Evolutionary conservation across 2,329 filamentous ascomycete species (phyloP), one percentile per base, ranked within the genome.

Genomic region (Aureobasidium leucospermi): DNA sequence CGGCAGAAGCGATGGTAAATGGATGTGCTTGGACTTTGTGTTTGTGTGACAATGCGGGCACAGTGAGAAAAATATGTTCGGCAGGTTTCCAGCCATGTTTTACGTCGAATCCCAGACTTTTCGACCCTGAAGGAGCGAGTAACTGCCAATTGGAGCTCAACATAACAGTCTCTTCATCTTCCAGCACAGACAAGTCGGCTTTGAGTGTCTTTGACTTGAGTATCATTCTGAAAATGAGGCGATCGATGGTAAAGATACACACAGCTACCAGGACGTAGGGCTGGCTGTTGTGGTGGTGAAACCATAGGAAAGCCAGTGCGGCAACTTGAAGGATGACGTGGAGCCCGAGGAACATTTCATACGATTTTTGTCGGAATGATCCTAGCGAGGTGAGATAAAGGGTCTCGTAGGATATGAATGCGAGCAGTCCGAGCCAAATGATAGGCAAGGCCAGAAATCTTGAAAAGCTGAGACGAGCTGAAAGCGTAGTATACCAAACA

Each of bases 1-100:
- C 82, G 0, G 79, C 78, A 2, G 84, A 86, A 15, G 84, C 80
- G 58, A 88, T 85, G 8, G 84, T 87, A 69, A 87, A 87, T 0
- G 85, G 85, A 66, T 88, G 85, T 0, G 84, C 77, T 70, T 87
- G 85, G 1, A 85, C 67, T 2, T 72, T 67, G 65, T 85, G 79
- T 58, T 75, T 78, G 3, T 71, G 69, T 1, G 79, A 79, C 6
- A 87, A 74, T 0, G 71, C 73, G 0, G 84, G 84, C 0, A 87
- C 71, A 1, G 81, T 81, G 60, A 87, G 68, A 69, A 87, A 87
- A 51, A 86, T 76, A 68, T 87, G 85, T 65, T 86, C 82, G 15
- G 82, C 82, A 2, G 84, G 79, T 19, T 74, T 67, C 84, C 85
- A 87, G 42, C 84, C 84, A 51, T 75, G 62, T 4, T 65, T 67